Evolutionary conservation across 1,139 yeast species (phyloP).

Genomic region (Sugiyamaella grinbergsii): DNA sequence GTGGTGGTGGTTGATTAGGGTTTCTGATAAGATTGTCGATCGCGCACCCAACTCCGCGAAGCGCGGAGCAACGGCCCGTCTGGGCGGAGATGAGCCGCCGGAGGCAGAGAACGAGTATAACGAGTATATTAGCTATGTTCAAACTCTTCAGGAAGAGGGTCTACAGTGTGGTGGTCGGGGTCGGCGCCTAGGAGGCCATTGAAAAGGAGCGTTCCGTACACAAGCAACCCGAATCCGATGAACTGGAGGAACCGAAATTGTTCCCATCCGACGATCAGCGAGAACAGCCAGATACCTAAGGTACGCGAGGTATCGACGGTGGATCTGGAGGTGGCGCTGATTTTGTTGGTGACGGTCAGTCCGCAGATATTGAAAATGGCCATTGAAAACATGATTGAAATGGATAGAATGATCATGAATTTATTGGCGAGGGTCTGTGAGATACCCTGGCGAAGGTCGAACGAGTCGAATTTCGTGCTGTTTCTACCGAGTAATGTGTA

Average conservation of each 20-base stretch:
- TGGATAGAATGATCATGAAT: slow-evolving; percentile 53
- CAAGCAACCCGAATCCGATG: slow-evolving; percentile 63
- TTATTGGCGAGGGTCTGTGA: slow-evolving; percentile 50
- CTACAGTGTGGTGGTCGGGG: slow-evolving; percentile 18
- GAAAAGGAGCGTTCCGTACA: slow-evolving; percentile 73
- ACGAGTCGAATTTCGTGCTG: slow-evolving; percentile 51
- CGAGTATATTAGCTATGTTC: slow-evolving; percentile 26
- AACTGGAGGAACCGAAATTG: slow-evolving; percentile 61
- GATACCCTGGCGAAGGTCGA: slow-evolving; percentile 59
- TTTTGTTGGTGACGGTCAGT: slow-evolving; percentile 61
- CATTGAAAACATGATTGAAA: slow-evolving; percentile 70
- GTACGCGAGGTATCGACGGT: slow-evolving; percentile 82
- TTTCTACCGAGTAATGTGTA: slow-evolving; percentile 50
- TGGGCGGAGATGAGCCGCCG: slow-evolving; percentile 4
- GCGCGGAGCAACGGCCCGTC: slow-evolving; percentile 3
- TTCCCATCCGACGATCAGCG: slow-evolving; percentile 79
- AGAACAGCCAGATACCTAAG: slow-evolving; percentile 73
- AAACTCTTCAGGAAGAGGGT: slow-evolving; percentile 30
- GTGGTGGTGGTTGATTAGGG: too few species aligned
- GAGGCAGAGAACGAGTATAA: neutral
- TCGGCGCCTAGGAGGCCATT: slow-evolving; percentile 57
- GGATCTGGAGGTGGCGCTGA: slow-evolving; percentile 78
- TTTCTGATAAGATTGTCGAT: slow-evolving; percentile 1
- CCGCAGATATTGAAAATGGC: slow-evolving; percentile 77
- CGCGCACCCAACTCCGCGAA: too few species aligned